These are phyloP conservation scores for Boletus pseudo-olivaceus DNA, from an alignment of 768 basidiomycete species.

Conservation along the genomic window DNA sequence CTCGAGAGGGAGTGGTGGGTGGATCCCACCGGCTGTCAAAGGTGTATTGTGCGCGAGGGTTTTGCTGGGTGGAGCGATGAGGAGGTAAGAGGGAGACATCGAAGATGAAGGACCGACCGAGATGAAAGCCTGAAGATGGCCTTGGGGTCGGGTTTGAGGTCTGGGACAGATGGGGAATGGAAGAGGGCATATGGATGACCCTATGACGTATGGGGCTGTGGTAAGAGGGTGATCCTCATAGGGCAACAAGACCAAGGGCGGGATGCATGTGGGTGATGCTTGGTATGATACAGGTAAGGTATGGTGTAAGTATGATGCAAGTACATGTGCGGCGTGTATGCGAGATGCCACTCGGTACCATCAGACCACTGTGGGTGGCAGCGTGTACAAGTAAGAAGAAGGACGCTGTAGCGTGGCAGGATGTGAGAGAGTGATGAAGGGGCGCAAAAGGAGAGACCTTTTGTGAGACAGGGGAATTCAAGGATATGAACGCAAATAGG, in stretches of 20 bases:
- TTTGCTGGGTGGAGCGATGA: slow-evolving; percentile 5
- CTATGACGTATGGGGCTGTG: slow-evolving; percentile 27
- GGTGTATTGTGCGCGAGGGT: slow-evolving; percentile 49
- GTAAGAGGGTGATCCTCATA: not conserved
- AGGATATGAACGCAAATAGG: slow-evolving; percentile 3
- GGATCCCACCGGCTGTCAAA: slow-evolving; percentile 62
- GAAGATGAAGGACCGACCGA: slow-evolving; percentile 31
- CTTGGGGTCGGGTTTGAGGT: slow-evolving; percentile 23
- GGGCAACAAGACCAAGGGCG: not conserved
- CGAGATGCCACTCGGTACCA: slow-evolving; percentile 1
- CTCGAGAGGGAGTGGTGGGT: slow-evolving; percentile 54
- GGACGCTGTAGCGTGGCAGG: slow-evolving; percentile 4
- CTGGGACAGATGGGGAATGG: slow-evolving; percentile 20
- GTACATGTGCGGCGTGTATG: slow-evolving; percentile 25
- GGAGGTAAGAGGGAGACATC: slow-evolving; percentile 1
- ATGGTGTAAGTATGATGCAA: slow-evolving; percentile 25
- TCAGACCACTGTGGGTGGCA: slow-evolving; percentile 8
- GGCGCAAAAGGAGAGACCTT: slow-evolving; percentile 1
- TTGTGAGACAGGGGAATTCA: slow-evolving; percentile 1
- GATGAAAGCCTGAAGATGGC: slow-evolving; percentile 39
- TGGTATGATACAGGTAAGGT: slow-evolving; percentile 25
- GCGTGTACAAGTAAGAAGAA: slow-evolving; percentile 6
- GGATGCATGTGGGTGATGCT: slow-evolving; percentile 13
- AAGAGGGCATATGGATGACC: slow-evolving; percentile 1
- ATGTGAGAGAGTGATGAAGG: slow-evolving; percentile 13